Evolutionary conservation across 1,284 basidiomycete species (phyloP).

Genomic region (Filobasidium uniguttulatum): DNA sequence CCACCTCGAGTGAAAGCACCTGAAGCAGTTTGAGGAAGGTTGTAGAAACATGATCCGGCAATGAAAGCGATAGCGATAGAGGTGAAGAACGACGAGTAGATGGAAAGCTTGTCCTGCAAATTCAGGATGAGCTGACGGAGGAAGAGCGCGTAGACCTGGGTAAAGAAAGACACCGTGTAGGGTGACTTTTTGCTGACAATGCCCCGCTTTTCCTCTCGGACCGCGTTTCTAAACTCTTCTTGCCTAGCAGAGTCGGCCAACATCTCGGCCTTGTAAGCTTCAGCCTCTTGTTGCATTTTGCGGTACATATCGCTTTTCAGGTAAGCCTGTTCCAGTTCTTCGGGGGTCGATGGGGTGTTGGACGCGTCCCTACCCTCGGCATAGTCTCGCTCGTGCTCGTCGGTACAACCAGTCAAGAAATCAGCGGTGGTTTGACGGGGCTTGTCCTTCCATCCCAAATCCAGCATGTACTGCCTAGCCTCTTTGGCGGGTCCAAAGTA

Average conservation of each 20-base stretch:
- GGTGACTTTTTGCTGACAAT: conserved; percentile 72
- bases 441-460: conserved; percentile 41
- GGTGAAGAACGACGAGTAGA: conserved; percentile 53
- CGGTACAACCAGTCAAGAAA: conserved; percentile 56
- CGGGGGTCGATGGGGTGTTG: conserved; percentile 60
- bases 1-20: conserved; percentile 80
- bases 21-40: conserved; percentile 55
- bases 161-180: conserved; percentile 66
- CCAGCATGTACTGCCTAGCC: conserved; percentile 42
- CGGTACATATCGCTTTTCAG: conserved; percentile 43
- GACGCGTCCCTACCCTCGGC: conserved; percentile 50
- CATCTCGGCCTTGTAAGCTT: conserved; percentile 53
- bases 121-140: conserved; percentile 54
- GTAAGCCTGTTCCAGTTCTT: conserved; percentile 58
- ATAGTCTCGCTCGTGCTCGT: conserved; percentile 73
- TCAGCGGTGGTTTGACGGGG: conserved; percentile 46
- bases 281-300: conserved; percentile 44
- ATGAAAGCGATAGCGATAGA: conserved; percentile 49
- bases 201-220: conserved; percentile 63
- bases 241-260: conserved; percentile 51
- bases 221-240: conserved; percentile 61
- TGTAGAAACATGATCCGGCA: conserved; percentile 59
- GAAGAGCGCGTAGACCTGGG: conserved; percentile 59
- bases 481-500: conserved; percentile 44
- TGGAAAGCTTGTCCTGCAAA: conserved; percentile 68